Evolutionary conservation across 2,329 filamentous ascomycete genomes (phyloP).

Genomic region (Magnaporthales sp.): DNA sequence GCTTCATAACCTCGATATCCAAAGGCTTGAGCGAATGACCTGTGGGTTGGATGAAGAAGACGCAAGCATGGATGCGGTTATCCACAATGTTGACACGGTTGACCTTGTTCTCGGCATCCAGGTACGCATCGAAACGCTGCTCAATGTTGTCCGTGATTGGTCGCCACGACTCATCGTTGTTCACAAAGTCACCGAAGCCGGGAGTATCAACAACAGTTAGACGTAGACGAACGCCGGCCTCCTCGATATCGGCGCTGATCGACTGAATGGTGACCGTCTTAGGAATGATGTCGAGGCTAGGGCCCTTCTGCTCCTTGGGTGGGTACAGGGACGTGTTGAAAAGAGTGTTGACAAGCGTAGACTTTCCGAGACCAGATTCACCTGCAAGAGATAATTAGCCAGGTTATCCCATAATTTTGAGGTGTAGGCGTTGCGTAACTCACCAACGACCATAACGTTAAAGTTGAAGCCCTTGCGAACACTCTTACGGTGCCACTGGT

Average conservation of each 20-base stretch:
- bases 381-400: slow-evolving; percentile 40
- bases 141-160: slow-evolving; percentile 99
- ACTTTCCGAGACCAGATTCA: slow-evolving; percentile 99
- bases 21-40: slow-evolving; percentile 97
- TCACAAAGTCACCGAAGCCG: slow-evolving; percentile 97
- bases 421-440: slow-evolving; percentile 24
- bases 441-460: slow-evolving; percentile 99
- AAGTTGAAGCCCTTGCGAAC: slow-evolving; percentile 99
- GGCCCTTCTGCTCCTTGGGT: slow-evolving; percentile 95
- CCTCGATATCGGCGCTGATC: slow-evolving; percentile 94
- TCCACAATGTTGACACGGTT: slow-evolving; percentile 99
- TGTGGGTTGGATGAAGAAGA: slow-evolving; percentile 99
- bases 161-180: slow-evolving; percentile 99
- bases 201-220: slow-evolving; percentile 96
- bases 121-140: slow-evolving; percentile 95
- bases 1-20: slow-evolving; percentile 98
- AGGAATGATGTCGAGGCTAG: slow-evolving; percentile 94
- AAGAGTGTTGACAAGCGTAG: slow-evolving; percentile 95
- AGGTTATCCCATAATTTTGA: slow-evolving; percentile 1
- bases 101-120: slow-evolving; percentile 99
- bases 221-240: slow-evolving; percentile 93
- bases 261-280: slow-evolving; percentile 96
- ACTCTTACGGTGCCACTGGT: slow-evolving; percentile 99
- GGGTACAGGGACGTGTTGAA: slow-evolving; percentile 99
- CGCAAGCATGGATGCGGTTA: slow-evolving; percentile 97